Base-by-base conservation (phyloP, 305 asterid genomes). In the Coffea humblotiana region DNA sequence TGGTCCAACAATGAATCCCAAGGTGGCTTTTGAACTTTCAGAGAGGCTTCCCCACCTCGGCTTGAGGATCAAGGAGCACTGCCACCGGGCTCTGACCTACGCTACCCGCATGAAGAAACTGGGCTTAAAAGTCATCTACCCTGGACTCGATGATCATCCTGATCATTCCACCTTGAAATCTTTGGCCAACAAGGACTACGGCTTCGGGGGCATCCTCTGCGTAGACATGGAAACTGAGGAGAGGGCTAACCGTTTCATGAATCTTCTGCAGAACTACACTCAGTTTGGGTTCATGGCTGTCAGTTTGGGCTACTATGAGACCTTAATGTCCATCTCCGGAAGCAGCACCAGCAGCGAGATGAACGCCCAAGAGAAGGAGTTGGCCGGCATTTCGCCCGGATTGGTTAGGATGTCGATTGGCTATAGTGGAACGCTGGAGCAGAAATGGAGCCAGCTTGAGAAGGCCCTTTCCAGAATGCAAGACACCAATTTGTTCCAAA, bases 271-370 rank as follows among this genome's bases (percentile, higher is more conserved):
- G 52, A 94, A 94, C 64, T 77, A 73, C 77, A 85, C 94, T 0
- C 97, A 92, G 19, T 95, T 95, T n/a, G 99, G 99, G 84, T 81
- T 95, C 73, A 91, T 95, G 96, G 99, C 98, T 0, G 99, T 95
- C 3, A 95, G 99, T 84, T 84, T 95, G 82, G 99, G 99, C 2
- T 95, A 95, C 85, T 94, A 94, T 29, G 99, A 94, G 87, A 95
- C 99, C 0, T 84, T 95, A 2, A 95, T 95, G 98, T 96, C 99
- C 8, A 94, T 98, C 88, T 96, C 98, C 0, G 97, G 99, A 16
- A 92, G 97, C 32, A 92, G 98, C 88, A 96, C 99, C 3, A 96
- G 98, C 48, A 96, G 98, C 19, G 99, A 96, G 63, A 18, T 96
- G 92, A 92, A 84, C n/a, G 85, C 82, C 0, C 93, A 90, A 5